phyloP scores from a whole-genome alignment of 129 eudicot genomes.

The Artemisia tridentata region DNA sequence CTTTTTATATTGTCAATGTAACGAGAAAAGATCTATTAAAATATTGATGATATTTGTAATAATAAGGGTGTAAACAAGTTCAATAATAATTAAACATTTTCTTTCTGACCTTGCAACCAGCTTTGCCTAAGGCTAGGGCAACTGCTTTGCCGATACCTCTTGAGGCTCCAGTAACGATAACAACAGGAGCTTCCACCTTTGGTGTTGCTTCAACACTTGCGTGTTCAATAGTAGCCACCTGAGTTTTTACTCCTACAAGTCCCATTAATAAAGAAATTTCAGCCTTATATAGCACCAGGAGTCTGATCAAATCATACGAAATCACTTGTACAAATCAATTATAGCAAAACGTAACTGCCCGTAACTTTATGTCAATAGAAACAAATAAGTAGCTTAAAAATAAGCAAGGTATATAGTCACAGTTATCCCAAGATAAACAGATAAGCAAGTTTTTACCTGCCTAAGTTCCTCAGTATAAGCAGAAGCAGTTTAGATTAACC shows the following conservation, averaged over 20 bases:
- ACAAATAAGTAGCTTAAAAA: too few species aligned
- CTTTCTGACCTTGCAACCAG: slow-evolving; percentile 87
- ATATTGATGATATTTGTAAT: neutral
- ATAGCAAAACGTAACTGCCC: neutral
- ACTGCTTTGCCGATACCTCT: slow-evolving; percentile 96
- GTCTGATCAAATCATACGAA: neutral
- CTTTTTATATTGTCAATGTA: neutral
- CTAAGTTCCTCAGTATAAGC: too few species aligned
- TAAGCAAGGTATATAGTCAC: too few species aligned
- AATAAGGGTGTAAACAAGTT: slow-evolving; percentile 2
- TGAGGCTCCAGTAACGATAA: slow-evolving; percentile 94
- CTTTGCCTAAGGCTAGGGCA: slow-evolving; percentile 86
- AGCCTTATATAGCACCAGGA: neutral
- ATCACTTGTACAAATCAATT: neutral
- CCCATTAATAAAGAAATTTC: neutral
- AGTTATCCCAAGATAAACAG: too few species aligned
- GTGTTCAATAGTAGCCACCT: slow-evolving; percentile 62
- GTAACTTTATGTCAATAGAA: neutral
- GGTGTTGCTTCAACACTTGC: slow-evolving; percentile 51
- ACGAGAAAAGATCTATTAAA: neutral
- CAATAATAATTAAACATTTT: slow-evolving; percentile 2
- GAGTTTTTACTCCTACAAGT: slow-evolving; percentile 69
- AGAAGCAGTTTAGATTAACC: too few species aligned
- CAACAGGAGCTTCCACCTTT: slow-evolving; percentile 89
- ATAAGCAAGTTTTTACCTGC: too few species aligned